A percentile compares a stretch with the other conserved stretches of the same genome.
Conservation (phyloP, 805 yeast genomes). For the Lipomyces chichibuensis region DNA sequence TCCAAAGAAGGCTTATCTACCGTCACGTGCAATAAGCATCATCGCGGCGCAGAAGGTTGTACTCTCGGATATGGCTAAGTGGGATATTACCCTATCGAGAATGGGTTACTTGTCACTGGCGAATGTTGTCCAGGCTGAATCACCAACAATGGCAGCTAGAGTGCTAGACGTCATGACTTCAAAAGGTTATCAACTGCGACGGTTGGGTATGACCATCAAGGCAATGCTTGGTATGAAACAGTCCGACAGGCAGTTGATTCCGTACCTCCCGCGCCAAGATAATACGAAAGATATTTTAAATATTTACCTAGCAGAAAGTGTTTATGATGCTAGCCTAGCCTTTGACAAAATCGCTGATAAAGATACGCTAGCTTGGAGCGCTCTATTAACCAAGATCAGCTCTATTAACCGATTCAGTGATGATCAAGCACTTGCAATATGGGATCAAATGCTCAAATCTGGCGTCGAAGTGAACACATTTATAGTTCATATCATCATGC, state of each 20-base stretch:
- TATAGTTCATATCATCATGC: constrained; percentile 15
- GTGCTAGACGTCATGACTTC: constrained; percentile 20
- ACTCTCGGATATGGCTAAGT: constrained; percentile 11
- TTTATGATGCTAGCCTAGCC: constrained; percentile 11
- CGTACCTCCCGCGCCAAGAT: constrained; percentile 17
- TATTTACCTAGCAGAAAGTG: constrained; percentile 4
- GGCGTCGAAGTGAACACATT: constrained; percentile 14
- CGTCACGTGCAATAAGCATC: background rate
- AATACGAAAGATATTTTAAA: constrained; percentile 2
- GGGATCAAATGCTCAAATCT: constrained; percentile 13
- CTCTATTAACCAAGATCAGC: constrained; percentile 11
- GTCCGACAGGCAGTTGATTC: constrained; percentile 3
- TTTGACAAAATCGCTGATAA: constrained; percentile 16
- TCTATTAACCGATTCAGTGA: constrained; percentile 5
- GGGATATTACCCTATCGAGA: constrained; percentile 8
- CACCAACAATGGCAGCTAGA: constrained; percentile 15
- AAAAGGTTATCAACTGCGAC: constrained; percentile 11
- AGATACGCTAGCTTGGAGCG: constrained; percentile 24
- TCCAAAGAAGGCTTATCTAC: constrained; percentile 8
- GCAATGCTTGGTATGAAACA: constrained; percentile 4
- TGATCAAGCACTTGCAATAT: constrained; percentile 10
- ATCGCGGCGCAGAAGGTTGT: constrained; percentile 17
- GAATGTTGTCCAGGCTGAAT: constrained; percentile 9
- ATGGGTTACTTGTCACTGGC: constrained; percentile 27
- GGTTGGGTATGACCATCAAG: constrained; percentile 5